Percentiles rank a stretch among this genome's conserved stretches.
These are phyloP conservation scores for Metschnikowia sp. DNA, from an alignment of 805 yeast species.

Conservation along the genomic window DNA sequence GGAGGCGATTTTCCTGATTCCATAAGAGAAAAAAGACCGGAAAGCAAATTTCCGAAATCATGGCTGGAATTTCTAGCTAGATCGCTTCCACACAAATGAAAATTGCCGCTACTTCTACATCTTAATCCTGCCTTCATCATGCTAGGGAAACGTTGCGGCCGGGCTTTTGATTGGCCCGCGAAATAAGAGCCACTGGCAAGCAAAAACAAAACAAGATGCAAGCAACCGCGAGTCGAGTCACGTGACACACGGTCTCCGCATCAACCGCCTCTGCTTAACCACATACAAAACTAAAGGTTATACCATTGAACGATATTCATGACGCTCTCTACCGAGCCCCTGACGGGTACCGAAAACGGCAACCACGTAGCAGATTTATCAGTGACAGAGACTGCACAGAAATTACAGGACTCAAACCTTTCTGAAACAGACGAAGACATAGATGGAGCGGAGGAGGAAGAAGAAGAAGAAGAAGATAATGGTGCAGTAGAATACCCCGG, in stretches of 20 bases:
- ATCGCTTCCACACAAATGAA: too few relatives aligned
- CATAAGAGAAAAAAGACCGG: too few relatives aligned
- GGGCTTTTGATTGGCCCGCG: too few relatives aligned
- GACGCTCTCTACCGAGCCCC: neutral
- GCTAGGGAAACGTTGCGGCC: too few relatives aligned
- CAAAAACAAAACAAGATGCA: too few relatives aligned
- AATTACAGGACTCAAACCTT: conserved; percentile 3
- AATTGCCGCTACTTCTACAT: too few relatives aligned
- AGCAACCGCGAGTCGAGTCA: neutral
- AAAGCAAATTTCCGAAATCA: too few relatives aligned
- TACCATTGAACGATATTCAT: neutral
- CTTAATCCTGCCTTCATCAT: too few relatives aligned
- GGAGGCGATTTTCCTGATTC: too few relatives aligned
- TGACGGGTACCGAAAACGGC: neutral
- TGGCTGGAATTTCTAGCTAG: too few relatives aligned
- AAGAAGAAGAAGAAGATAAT: conserved; percentile 26
- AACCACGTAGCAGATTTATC: neutral
- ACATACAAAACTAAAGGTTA: neutral
- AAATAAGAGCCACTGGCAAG: too few relatives aligned
- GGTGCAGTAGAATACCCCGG: conserved; percentile 44
- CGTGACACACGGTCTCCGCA: neutral
- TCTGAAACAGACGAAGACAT: conserved; percentile 27
- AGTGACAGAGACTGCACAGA: conserved; percentile 1
- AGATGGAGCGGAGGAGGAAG: conserved; percentile 21
- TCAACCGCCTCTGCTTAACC: too few relatives aligned